A percentile compares a stretch with the other conserved stretches of the same genome.
phyloP scores from a whole-genome alignment of 495 filamentous ascomycete species.

The Astrothelium subdiscretum region DNA sequence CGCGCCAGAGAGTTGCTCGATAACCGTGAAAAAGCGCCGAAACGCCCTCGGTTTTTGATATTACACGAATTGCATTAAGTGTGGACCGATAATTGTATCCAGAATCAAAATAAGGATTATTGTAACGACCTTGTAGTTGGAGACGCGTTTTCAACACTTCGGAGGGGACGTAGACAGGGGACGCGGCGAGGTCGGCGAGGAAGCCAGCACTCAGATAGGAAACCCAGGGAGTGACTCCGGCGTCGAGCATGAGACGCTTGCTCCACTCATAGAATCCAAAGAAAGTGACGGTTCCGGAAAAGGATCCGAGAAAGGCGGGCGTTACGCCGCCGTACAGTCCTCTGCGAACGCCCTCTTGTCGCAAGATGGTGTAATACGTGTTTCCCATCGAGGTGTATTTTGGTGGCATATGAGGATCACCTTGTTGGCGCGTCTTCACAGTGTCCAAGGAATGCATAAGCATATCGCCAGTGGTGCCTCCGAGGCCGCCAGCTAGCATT shows the following conservation, averaged over 20 bases:
- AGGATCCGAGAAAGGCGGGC: slow-evolving; percentile 82
- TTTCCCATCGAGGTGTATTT: slow-evolving; percentile 81
- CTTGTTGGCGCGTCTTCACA: slow-evolving; percentile 97
- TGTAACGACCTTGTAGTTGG: slow-evolving; percentile 86
- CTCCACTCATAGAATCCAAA: slow-evolving; percentile 95
- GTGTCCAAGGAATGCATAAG: slow-evolving; percentile 98
- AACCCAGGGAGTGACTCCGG: slow-evolving; percentile 61
- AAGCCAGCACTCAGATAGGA: slow-evolving; percentile 84
- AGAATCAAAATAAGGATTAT: slow-evolving; percentile 83
- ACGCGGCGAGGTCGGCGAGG: slow-evolving; percentile 82
- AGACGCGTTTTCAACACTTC: slow-evolving; percentile 94
- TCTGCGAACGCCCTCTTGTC: slow-evolving; percentile 77
- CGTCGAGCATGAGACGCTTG: slow-evolving; percentile 78
- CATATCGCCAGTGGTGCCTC: slow-evolving; percentile 89
- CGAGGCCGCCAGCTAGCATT: slow-evolving; percentile 87
- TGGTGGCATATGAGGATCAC: slow-evolving; percentile 80
- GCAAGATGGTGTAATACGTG: slow-evolving; percentile 82
- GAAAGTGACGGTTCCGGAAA: slow-evolving; percentile 88
- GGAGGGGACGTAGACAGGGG: slow-evolving; percentile 85
- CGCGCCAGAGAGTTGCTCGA: slow-evolving; percentile 85
- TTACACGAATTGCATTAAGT: slow-evolving; percentile 68
- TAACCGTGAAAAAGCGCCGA: slow-evolving; percentile 87
- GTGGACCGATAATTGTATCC: slow-evolving; percentile 89
- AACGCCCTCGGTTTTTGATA: slow-evolving; percentile 68
- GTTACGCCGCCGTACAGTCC: slow-evolving; percentile 90